These are phyloP conservation scores for Jackrogersella minutella DNA, from an alignment of 495 filamentous ascomycete genomes.

Conservation along the genomic window DNA sequence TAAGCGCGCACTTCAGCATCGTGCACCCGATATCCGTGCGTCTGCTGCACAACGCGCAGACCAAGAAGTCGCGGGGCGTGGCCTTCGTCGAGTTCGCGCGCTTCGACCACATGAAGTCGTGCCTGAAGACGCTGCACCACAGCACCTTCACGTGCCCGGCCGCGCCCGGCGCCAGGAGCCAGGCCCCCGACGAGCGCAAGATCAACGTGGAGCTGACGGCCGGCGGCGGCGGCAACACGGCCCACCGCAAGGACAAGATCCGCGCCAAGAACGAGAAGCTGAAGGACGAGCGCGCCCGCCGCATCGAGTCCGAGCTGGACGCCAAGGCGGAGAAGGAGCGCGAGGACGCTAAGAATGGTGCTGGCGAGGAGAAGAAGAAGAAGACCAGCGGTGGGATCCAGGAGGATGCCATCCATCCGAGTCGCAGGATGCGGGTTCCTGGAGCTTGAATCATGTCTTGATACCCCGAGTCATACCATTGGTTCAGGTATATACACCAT, in stretches of 20 bases:
- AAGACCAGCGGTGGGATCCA: slow-evolving; percentile 39
- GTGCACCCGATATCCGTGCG: slow-evolving; percentile 77
- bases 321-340: slow-evolving; percentile 60
- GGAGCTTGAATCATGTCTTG: slow-evolving; percentile 10
- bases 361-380: slow-evolving; percentile 34
- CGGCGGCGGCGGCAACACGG: slow-evolving; percentile 84
- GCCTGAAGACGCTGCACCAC: slow-evolving; percentile 88
- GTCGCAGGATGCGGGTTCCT: slow-evolving; percentile 60
- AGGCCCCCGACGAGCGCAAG: slow-evolving; percentile 61
- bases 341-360: slow-evolving; percentile 43
- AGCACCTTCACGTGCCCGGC: slow-evolving; percentile 63
- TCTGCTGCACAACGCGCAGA: slow-evolving; percentile 74
- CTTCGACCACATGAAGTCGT: slow-evolving; percentile 93
- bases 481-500: no score
- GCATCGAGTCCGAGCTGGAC: slow-evolving; percentile 60
- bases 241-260: slow-evolving; percentile 76
- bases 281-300: slow-evolving; percentile 74
- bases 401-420: slow-evolving; percentile 65
- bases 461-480: slow-evolving; percentile 9
- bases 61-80: slow-evolving; percentile 78
- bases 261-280: slow-evolving; percentile 86
- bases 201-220: slow-evolving; percentile 96
- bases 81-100: slow-evolving; percentile 93
- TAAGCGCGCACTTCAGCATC: slow-evolving; percentile 78
- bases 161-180: slow-evolving; percentile 60